These are phyloP conservation scores for Spathaspora sp. DNA, from an alignment of 805 yeast genomes.

Conservation along the genomic window DNA sequence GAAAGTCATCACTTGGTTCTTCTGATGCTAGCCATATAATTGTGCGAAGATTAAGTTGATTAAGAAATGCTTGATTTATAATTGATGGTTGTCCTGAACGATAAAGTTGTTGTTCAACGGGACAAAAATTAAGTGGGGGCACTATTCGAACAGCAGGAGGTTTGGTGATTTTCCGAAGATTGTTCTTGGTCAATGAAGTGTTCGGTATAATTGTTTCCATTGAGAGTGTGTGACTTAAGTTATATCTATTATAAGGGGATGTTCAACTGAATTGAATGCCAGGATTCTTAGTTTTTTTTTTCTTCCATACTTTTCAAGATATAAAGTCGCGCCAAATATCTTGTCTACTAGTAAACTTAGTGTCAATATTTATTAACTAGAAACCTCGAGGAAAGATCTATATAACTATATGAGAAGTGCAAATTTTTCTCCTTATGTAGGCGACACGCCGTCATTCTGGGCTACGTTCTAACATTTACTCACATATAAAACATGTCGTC, in stretches of 20 bases:
- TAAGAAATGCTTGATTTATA: slow-evolving; percentile 83
- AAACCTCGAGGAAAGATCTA: no score
- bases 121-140: slow-evolving; percentile 94
- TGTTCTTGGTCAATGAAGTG: neutral
- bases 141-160: slow-evolving; percentile 70
- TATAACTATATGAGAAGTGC: no score
- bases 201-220: neutral
- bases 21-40: slow-evolving; percentile 94
- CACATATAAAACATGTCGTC: no score
- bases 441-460: no score
- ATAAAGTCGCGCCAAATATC: no score
- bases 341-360: no score
- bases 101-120: slow-evolving; percentile 84
- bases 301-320: no score
- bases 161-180: slow-evolving; percentile 22
- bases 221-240: neutral
- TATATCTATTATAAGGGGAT: neutral
- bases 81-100: slow-evolving; percentile 94
- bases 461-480: no score
- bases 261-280: neutral
- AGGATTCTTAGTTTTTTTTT: neutral
- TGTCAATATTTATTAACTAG: no score
- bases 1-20: slow-evolving; percentile 86
- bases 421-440: no score
- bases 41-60: slow-evolving; percentile 68